Percentiles rank a stretch among this genome's conserved stretches.
phyloP scores from a whole-genome alignment of 78 protist species.

The Dictyostelium citrinum region DNA sequence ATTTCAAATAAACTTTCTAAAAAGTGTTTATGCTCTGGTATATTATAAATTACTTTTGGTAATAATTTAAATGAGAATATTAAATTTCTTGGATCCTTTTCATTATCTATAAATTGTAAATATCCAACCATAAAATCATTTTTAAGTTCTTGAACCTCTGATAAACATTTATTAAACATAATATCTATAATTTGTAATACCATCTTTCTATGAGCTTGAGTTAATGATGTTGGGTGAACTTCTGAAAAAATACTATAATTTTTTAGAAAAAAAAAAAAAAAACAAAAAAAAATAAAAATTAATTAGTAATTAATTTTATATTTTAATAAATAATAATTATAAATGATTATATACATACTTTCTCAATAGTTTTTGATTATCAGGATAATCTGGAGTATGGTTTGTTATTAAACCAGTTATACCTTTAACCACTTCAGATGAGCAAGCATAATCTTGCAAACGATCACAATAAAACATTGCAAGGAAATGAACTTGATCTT shows the following conservation, averaged over 20 bases:
- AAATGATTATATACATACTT: not conserved
- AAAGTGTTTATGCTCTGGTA: conserved; percentile 62
- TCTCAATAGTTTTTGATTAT: conserved; percentile 55
- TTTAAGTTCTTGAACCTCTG: conserved; percentile 54
- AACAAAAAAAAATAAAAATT: too few species aligned
- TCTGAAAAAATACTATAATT: conserved; percentile 60
- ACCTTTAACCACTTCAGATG: conserved; percentile 69
- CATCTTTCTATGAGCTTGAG: conserved; percentile 68
- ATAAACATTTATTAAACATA: not conserved
- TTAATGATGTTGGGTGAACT: conserved; percentile 69
- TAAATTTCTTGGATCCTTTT: conserved; percentile 96
- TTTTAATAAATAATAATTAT: not conserved
- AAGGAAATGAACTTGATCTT: conserved; percentile 45
- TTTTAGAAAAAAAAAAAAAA: too few species aligned
- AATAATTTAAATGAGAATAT: conserved; percentile 70
- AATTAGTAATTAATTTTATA: not conserved
- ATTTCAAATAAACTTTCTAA: conserved; percentile 88
- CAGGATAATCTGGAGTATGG: conserved; percentile 36
- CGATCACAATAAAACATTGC: conserved; percentile 51
- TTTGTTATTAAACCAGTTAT: conserved; percentile 33
- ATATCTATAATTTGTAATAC: conserved; percentile 45
- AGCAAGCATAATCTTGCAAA: conserved; percentile 65
- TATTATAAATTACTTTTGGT: conserved; percentile 32
- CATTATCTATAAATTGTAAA: conserved; percentile 91
- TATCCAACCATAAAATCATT: conserved; percentile 85